Base-by-base conservation (phyloP, 371 early-diverging fungal genomes). In the Conidiobolus incongruus region DNA sequence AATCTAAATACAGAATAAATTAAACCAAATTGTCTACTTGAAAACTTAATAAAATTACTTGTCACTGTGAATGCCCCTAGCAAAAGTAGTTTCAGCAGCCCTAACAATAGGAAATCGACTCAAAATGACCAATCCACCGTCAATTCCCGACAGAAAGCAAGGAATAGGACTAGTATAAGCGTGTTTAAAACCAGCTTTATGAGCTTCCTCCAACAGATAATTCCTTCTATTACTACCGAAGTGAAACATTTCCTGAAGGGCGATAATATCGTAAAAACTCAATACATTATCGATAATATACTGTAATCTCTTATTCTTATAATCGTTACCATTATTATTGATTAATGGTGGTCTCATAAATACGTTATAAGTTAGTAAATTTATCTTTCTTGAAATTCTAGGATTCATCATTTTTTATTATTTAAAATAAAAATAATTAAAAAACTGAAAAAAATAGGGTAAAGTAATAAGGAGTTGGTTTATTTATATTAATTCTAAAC, bases 341-440 rank as follows among this genome's bases (percentile, higher is more conserved):
- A 88, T 60, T 4, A 71, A 70, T 0, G 87, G 87, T n/a, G 84
- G 84, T 29, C 87, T 68, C 66, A 83, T 68, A 45, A 80, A 78
- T 35, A 88, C 64, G 59, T 85, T 85, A 46, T 76, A 69, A n/a
- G 77, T 75, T 17, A 88, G 57, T 24, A 85, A 40, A 6, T 75
- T 67, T 11, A 77, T 56, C 17, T 54, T 51, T n/a, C n/a, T n/a
- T n/a, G n/a, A n/a, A n/a, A n/a, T n/a, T n/a, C n/a, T n/a, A n/a
- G n/a, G n/a, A n/a, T n/a, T n/a, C n/a, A n/a, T n/a, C n/a, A n/a
- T n/a, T n/a, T n/a, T n/a, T n/a, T n/a, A n/a, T n/a, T n/a, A n/a
- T n/a, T n/a, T n/a, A n/a, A n/a, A n/a, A n/a, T n/a, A n/a, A n/a
- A n/a, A n/a, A n/a, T n/a, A n/a, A n/a, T n/a, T n/a, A n/a, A n/a